Conservation (phyloP, 441 rosid species). For the Geranium incanum region DNA sequence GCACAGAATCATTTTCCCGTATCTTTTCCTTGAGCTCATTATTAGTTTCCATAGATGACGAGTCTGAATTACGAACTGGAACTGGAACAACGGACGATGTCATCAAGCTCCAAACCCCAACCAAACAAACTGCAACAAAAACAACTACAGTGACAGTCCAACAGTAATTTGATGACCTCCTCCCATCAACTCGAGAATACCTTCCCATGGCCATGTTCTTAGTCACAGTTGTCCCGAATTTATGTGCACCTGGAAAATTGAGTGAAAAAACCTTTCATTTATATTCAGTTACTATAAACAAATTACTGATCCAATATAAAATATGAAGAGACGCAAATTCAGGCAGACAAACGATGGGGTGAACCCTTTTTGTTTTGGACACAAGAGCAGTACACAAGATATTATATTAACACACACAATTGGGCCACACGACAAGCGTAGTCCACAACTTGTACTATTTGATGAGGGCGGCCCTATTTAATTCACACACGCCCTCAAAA, state of each 20-base stretch:
- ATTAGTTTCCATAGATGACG: slow-evolving; percentile 22
- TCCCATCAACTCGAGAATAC: slow-evolving; percentile 49
- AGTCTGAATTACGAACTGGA: slow-evolving; percentile 25
- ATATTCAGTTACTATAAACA: background rate
- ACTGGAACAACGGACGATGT: slow-evolving; percentile 38
- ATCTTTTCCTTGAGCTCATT: slow-evolving; percentile 24
- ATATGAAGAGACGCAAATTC: background rate
- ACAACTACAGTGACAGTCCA: slow-evolving; percentile 32
- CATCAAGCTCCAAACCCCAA: slow-evolving; percentile 55
- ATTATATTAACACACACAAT: no score
- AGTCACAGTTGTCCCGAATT: slow-evolving; percentile 2
- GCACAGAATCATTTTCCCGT: slow-evolving; percentile 21
- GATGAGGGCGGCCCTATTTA: no score
- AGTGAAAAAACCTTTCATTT: slow-evolving; percentile 13
- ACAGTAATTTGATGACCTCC: slow-evolving; percentile 42
- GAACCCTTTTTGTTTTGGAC: background rate
- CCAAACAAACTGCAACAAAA: slow-evolving; percentile 36
- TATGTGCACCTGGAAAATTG: slow-evolving; percentile 25
- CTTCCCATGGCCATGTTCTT: slow-evolving; percentile 39
- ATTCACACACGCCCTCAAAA: no score
- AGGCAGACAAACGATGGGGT: background rate
- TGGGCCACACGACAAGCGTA: no score
- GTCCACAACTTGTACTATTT: no score
- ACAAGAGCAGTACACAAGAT: no score
- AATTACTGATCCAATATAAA: background rate